phyloP scores from a whole-genome alignment of 1,139 yeast genomes.

The Diutina siamensis region DNA sequence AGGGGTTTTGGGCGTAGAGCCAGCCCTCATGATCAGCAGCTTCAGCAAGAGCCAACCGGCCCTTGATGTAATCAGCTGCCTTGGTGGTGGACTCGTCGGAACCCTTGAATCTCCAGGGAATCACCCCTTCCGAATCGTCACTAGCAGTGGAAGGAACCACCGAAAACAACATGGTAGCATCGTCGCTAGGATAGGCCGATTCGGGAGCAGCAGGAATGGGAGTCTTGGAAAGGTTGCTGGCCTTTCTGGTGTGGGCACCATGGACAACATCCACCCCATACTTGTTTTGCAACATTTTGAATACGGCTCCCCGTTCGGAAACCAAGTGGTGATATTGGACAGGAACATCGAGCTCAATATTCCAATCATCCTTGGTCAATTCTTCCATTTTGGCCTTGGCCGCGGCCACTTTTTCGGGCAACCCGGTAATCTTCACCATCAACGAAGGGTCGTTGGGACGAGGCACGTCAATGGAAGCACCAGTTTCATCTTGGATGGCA shows the following conservation, averaged over 20 bases:
- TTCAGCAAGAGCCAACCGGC: slow-evolving; percentile 24
- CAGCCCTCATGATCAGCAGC: slow-evolving; percentile 25
- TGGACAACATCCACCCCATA: slow-evolving; percentile 53
- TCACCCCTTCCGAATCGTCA: slow-evolving; percentile 23
- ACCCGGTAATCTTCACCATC: slow-evolving; percentile 39
- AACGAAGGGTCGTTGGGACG: slow-evolving; percentile 39
- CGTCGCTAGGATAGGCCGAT: slow-evolving; percentile 19
- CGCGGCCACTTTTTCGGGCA: slow-evolving; percentile 48
- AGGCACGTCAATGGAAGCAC: slow-evolving; percentile 60
- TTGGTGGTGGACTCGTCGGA: slow-evolving; percentile 27
- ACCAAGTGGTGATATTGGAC: slow-evolving; percentile 46
- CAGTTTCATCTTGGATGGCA: slow-evolving; percentile 57
- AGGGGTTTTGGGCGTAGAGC: slow-evolving; percentile 25
- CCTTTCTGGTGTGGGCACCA: slow-evolving; percentile 41
- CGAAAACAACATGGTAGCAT: slow-evolving; percentile 33
- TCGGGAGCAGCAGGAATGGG: slow-evolving; percentile 35
- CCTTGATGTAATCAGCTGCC: slow-evolving; percentile 25
- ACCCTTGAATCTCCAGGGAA: slow-evolving; percentile 59
- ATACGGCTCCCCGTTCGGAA: slow-evolving; percentile 57
- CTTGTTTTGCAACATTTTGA: slow-evolving; percentile 44
- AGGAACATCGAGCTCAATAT: slow-evolving; percentile 42
- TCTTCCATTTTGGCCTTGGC: slow-evolving; percentile 43
- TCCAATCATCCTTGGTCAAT: slow-evolving; percentile 44
- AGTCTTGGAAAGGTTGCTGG: slow-evolving; percentile 36
- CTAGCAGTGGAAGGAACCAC: slow-evolving; percentile 11